These are phyloP conservation scores for Backusella tuberculispora DNA, from an alignment of 192 early-diverging fungal species.

Conservation along the genomic window DNA sequence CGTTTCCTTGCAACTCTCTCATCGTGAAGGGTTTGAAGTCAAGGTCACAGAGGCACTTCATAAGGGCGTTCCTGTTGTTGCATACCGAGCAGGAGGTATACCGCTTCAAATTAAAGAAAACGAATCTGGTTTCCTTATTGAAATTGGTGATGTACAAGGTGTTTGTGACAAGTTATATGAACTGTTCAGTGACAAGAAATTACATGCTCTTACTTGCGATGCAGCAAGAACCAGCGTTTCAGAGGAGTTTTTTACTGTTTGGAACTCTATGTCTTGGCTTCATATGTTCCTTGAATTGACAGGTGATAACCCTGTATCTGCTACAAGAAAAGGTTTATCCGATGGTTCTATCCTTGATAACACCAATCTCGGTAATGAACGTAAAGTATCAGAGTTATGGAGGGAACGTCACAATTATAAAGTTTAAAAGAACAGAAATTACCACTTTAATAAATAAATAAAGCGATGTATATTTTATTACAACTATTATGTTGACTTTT, in stretches of 20 bases:
- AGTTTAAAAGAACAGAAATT: background rate
- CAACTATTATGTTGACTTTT: background rate
- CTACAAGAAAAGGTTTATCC: conserved; percentile 27
- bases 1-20: conserved; percentile 77
- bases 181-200: conserved; percentile 59
- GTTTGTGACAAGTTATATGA: conserved; percentile 65
- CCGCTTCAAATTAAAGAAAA: conserved; percentile 78
- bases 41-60: conserved; percentile 79
- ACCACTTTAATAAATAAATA: background rate
- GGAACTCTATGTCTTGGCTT: conserved; percentile 77
- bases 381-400: conserved; percentile 23
- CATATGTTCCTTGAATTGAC: conserved; percentile 65
- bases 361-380: conserved; percentile 36
- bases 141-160: conserved; percentile 59
- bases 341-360: conserved; percentile 18
- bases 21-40: conserved; percentile 85
- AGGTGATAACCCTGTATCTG: conserved; percentile 21
- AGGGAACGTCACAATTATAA: conserved; percentile 17
- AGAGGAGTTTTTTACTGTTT: conserved; percentile 72
- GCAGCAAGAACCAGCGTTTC: conserved; percentile 50
- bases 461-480: background rate
- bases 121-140: conserved; percentile 68
- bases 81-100: conserved; percentile 74
- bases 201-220: conserved; percentile 48
- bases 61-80: conserved; percentile 61